A percentile compares a stretch with the other conserved stretches of the same genome.
Conservation (phyloP, 1,284 basidiomycete genomes). For the Fomitopsis palustris region DNA sequence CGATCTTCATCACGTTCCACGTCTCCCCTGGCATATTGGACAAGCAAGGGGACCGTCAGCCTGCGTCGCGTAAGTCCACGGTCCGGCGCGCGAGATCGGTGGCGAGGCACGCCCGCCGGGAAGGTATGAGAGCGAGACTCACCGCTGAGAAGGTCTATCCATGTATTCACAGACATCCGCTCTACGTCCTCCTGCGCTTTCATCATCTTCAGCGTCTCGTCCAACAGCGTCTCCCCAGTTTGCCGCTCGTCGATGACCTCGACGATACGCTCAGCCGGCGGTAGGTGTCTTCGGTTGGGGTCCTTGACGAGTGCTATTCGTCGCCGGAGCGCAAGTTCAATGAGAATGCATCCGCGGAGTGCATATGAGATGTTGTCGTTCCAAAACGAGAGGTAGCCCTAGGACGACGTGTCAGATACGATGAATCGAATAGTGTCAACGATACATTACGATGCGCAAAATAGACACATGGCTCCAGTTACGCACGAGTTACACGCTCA, state of each 20-base stretch:
- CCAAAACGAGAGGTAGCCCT: constrained; percentile 96
- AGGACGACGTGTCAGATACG: background rate
- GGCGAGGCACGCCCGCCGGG: background rate
- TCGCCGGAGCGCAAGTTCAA: constrained; percentile 88
- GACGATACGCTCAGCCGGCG: constrained; percentile 80
- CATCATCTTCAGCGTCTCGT: constrained; percentile 96
- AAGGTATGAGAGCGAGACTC: constrained; percentile 27
- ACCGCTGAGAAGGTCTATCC: constrained; percentile 94
- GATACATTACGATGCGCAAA: too few species aligned
- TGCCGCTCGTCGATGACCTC: constrained; percentile 89
- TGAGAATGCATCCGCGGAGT: constrained; percentile 89
- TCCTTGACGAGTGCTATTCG: constrained; percentile 88
- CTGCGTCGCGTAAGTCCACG: constrained; percentile 9
- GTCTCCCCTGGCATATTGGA: constrained; percentile 73
- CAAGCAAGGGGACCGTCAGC: constrained; percentile 9
- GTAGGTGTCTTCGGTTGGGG: constrained; percentile 72
- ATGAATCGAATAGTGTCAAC: too few species aligned
- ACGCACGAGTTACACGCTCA: too few species aligned
- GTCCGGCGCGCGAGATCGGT: background rate
- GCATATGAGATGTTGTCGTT: constrained; percentile 99
- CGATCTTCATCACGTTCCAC: constrained; percentile 99
- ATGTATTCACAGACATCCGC: constrained; percentile 85
- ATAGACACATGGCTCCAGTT: too few species aligned
- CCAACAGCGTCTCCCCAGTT: constrained; percentile 93
- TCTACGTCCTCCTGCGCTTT: constrained; percentile 62